These are phyloP conservation scores for Gremmenia infestans DNA, from an alignment of 2,329 filamentous ascomycete genomes.

Conservation along the genomic window DNA sequence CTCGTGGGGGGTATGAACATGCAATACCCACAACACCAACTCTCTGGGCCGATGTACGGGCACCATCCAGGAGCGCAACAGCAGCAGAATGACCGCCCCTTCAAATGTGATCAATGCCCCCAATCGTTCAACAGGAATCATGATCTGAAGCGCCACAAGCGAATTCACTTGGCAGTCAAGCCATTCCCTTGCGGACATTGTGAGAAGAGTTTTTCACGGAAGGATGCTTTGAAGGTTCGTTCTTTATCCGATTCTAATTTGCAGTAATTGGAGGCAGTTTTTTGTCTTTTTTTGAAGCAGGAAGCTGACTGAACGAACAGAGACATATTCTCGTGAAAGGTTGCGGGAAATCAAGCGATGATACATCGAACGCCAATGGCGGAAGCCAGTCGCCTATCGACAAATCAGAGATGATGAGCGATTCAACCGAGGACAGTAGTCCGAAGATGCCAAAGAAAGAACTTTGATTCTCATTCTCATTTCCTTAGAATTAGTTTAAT, in stretches of 20 bases:
- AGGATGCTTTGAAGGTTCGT: slow-evolving; percentile 92
- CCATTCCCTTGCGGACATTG: slow-evolving; percentile 89
- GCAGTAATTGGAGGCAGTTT: slow-evolving; percentile 12
- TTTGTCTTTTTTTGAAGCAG: slow-evolving; percentile 2
- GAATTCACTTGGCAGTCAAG: slow-evolving; percentile 92
- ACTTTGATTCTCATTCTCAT: slow-evolving; percentile 7
- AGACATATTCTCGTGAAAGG: slow-evolving; percentile 64
- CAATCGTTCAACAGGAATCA: slow-evolving; percentile 96
- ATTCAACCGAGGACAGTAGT: slow-evolving; percentile 25
- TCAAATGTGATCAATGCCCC: slow-evolving; percentile 88
- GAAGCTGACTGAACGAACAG: slow-evolving; percentile 37
- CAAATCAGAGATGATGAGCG: slow-evolving; percentile 28
- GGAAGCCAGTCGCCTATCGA: slow-evolving; percentile 27
- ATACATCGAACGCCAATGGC: slow-evolving; percentile 16
- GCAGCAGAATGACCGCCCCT: slow-evolving; percentile 73
- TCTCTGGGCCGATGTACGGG: slow-evolving; percentile 51
- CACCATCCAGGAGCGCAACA: slow-evolving; percentile 47
- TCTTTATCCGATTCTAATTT: slow-evolving; percentile 18
- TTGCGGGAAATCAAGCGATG: slow-evolving; percentile 46
- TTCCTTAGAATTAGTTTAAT: not conserved
- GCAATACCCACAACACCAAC: slow-evolving; percentile 50
- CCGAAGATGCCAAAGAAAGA: slow-evolving; percentile 27
- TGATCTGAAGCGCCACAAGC: slow-evolving; percentile 91
- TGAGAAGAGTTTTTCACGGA: slow-evolving; percentile 94
- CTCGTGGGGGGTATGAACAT: slow-evolving; percentile 50